Conservation (phyloP, 768 basidiomycete genomes). For the Russula brevipes region DNA sequence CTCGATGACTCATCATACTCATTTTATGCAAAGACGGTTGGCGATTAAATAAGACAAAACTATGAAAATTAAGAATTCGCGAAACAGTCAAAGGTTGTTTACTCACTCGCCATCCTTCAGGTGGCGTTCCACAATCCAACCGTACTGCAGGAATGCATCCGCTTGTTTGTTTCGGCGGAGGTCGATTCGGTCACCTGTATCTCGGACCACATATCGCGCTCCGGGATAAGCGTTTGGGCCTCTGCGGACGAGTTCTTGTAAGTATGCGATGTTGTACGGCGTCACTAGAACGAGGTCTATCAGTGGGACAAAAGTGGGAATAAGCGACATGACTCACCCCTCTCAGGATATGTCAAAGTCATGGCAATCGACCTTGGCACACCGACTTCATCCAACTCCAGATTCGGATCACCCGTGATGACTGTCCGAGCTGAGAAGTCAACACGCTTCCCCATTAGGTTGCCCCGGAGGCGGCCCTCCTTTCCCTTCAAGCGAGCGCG, state of each 20-base stretch:
- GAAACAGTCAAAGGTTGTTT: neutral
- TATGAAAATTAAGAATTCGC: constrained; percentile 30
- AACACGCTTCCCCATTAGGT: constrained; percentile 99
- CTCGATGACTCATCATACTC: constrained; percentile 99
- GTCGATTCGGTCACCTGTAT: constrained; percentile 96
- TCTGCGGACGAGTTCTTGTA: constrained; percentile 92
- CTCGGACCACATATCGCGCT: constrained; percentile 92
- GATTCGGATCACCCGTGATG: constrained; percentile 97
- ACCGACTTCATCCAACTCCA: constrained; percentile 94
- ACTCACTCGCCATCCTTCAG: constrained; percentile 97
- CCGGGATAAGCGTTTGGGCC: constrained; percentile 95
- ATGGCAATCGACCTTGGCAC: constrained; percentile 94
- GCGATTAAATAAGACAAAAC: constrained; percentile 93
- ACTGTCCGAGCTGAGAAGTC: constrained; percentile 99
- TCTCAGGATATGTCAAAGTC: constrained; percentile 95
- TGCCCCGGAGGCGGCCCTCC: constrained; percentile 95
- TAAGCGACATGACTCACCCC: constrained; percentile 51
- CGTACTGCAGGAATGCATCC: constrained; percentile 93
- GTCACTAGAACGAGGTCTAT: constrained; percentile 55
- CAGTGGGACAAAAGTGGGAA: constrained; percentile 12
- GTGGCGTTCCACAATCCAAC: constrained; percentile 98
- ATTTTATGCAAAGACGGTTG: constrained; percentile 99
- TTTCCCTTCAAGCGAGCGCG: constrained; percentile 98
- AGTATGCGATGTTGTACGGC: constrained; percentile 90
- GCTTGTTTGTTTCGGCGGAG: constrained; percentile 93